Base-by-base conservation (phyloP, 2,329 filamentous ascomycete genomes). In the Botrytis deweyae region DNA sequence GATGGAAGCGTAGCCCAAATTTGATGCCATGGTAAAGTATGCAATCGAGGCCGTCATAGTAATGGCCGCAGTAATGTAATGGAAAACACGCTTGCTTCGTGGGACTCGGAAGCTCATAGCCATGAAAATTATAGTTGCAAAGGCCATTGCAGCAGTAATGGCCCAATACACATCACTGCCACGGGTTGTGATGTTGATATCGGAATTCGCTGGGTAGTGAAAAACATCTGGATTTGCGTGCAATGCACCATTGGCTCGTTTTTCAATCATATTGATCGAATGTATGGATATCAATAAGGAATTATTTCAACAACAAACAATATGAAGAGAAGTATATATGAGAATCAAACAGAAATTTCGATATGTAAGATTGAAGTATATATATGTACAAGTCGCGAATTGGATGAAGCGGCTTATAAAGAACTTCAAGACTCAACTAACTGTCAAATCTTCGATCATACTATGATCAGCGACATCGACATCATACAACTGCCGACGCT, bases 1-100 rank as follows among this genome's bases (percentile, higher is more conserved):
- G 77, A 92, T 90, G 0, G 89, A 87, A 3, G 87, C 86, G 81
- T 88, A 90, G 49, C 90, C 90, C 1, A 92, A 83, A 78, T 90
- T 89, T 16, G 88, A 88, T n/a, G 85, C 90, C 89, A 92, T 90
- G 76, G 87, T 85, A 82, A 89, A 92, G 82, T 92, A 91, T 22
- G 89, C 85, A 76, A 92, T 88, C 58, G 86, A 84, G 3, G 89
- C 88, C 12, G 89, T 86, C 73, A 89, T 84, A 44, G 87, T 87
- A 74, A 90, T 87, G 18, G 82, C 82, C 1, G 88, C 87, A 1
- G 88, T 89, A 78, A 91, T 88, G 83, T 91, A 90, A 82, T 91
- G 88, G 82, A 91, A 91, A 66, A 90, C 80, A 36, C 89, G 87
- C 70, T 90, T 84, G 22, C 82, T 81, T 64, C 88, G 85, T 7